Evolutionary conservation across 176 grass and related monocot species (phyloP), one percentile per base, ranked within the genome.

Genomic region (Puccinellia tenuiflora): DNA sequence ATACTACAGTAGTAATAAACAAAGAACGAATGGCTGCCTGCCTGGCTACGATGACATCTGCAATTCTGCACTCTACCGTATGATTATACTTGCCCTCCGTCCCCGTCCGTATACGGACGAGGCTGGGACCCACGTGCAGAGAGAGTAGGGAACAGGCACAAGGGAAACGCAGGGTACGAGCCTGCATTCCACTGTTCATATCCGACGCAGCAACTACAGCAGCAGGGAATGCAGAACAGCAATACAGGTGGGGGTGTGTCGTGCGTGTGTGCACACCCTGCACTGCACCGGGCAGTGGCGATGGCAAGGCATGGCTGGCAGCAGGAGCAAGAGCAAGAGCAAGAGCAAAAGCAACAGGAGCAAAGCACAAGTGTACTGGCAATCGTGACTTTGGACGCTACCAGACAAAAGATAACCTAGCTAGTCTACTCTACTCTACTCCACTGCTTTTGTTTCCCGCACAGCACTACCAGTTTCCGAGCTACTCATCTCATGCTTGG

Each of bases 121-220:
- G n/a, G n/a, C 25, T 15, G 15, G 88, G 84, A 21, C 55, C 79
- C 74, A 79, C 37, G 1, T 17, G 46, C 88, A 90, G 84, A 1
- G 51, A 24, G 33, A 0, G 42, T 25, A 10, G 28, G 67, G 68
- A 71, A 71, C 43, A 73, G 43, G 20, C 40, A 26, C 1, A 73
- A 9, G 68, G 67, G 38, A 43, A 8, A 42, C 10, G 21, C 37
- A 40, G 35, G 68, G 68, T 45, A 26, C n/a, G 68, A 43, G 25
- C 69, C 30, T 7, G 9, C 25, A n/a, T n/a, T n/a, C n/a, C n/a
- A 61, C 76, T 79, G 76, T 62, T 46, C 26, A 31, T 73, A 30
- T 2, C 25, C 33, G 18, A 39, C n/a, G 65, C 64, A 9, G 2
- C 40, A 16, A 31, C 4, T 1, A 1, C 17, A 45, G 38, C 15